Evolutionary conservation across 495 filamentous ascomycete genomes (phyloP), one percentile per base, ranked within the genome.

Genomic region (Penicillium cataractarum): DNA sequence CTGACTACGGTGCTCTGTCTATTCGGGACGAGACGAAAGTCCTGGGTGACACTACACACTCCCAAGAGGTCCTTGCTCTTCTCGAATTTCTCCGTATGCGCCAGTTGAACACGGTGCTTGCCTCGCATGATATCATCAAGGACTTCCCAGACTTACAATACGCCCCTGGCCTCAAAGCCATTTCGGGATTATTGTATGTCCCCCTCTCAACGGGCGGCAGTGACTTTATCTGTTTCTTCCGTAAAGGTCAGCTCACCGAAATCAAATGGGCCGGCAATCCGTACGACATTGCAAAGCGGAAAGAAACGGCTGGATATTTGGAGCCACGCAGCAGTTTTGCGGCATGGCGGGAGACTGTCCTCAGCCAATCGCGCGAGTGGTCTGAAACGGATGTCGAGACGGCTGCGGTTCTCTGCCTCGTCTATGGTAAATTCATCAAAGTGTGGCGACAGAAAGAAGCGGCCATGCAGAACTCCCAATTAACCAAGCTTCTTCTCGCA

Each of bases 231-330:
- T 90, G 93, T 0, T 96, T 97, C 67, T 96, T 97, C 76, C 86
- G 93, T 6, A 90, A 84, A 61, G 88, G 91, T 1, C 90, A 94
- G 63, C 63, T 90, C 13, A 88, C 83, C 50, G 87, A 95, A 66
- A 91, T 96, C 6, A 92, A 88, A 71, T 97, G 93, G 93, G 94
- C 92, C 0, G 93, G 94, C 2, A 97, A 97, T 72, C 93, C 93
- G 0, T 93, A 97, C 67, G 91, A 94, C 51, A 94, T 71, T 46
- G 48, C 52, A 24, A 72, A 72, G 27, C 61, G 93, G 65, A 85
- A 72, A 50, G 58, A 71, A 8, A 71, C 68, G 0, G 69, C 66
- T 0, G 71, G 71, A 2, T 72, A 72, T 31, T 46, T 78, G 22
- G 70, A 78, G 48, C 74, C 76, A 10, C 77, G 76, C 0, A 59